phyloP scores from a whole-genome alignment of 208 protist species.

The Crithidia mellificae region DNA sequence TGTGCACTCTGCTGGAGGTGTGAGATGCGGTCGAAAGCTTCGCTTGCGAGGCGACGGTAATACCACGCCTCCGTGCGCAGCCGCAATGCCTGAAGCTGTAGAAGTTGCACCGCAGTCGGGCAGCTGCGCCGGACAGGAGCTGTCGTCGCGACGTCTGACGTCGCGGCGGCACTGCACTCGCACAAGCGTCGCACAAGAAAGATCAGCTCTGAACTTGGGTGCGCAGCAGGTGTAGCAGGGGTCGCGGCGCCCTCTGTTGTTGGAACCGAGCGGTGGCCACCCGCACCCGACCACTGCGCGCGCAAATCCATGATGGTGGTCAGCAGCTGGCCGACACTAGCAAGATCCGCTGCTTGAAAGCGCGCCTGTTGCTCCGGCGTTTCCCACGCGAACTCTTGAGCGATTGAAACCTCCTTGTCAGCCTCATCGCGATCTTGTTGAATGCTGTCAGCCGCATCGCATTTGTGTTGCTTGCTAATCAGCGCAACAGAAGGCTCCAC shows the following conservation, averaged over 20 bases:
- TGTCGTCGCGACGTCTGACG: background rate
- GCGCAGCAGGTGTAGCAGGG: background rate
- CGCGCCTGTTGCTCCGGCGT: slow-evolving; percentile 26
- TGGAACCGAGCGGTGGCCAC: background rate
- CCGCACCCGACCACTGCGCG: slow-evolving; percentile 3
- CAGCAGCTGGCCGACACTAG: slow-evolving; percentile 50
- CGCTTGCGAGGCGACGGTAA: slow-evolving; percentile 53
- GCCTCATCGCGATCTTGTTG: background rate
- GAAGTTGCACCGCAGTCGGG: slow-evolving; percentile 54
- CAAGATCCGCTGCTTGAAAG: slow-evolving; percentile 46
- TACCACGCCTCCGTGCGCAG: slow-evolving; percentile 67
- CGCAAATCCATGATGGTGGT: slow-evolving; percentile 40
- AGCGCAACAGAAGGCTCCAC: slow-evolving; percentile 24
- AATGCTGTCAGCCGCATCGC: background rate
- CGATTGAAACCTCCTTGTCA: background rate
- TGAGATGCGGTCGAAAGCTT: slow-evolving; percentile 27
- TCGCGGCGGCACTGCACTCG: slow-evolving; percentile 13
- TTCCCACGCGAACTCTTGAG: slow-evolving; percentile 12
- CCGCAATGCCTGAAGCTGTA: slow-evolving; percentile 74
- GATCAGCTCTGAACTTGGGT: slow-evolving; percentile 34
- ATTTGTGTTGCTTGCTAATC: slow-evolving; percentile 2
- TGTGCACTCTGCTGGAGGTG: slow-evolving; percentile 2
- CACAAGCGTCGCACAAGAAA: slow-evolving; percentile 38
- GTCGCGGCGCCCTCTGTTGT: background rate
- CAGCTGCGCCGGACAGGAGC: background rate